A percentile compares a stretch with the other conserved stretches of the same genome.
Evolutionary conservation across 352 stramenopile species (phyloP).

Genomic region (Phytophthora tentaculata): DNA sequence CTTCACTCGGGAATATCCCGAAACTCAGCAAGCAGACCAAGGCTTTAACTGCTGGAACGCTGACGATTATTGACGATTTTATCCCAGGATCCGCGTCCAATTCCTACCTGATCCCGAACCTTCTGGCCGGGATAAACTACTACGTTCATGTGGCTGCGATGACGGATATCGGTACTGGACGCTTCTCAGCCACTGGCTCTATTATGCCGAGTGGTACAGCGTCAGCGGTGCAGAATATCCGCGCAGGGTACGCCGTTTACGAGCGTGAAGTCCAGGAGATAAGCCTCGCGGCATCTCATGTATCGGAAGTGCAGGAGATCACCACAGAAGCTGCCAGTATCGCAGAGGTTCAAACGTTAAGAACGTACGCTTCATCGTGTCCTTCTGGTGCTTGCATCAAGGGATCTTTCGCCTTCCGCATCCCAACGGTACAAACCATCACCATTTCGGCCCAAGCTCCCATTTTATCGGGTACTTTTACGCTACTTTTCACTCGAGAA

Average conservation of each 20-base stretch:
- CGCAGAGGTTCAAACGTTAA: slow-evolving; percentile 75
- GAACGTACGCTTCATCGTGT: slow-evolving; percentile 63
- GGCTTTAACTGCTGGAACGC: slow-evolving; percentile 20
- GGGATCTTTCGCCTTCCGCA: slow-evolving; percentile 68
- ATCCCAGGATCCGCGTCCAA: slow-evolving; percentile 53
- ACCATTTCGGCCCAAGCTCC: slow-evolving; percentile 52
- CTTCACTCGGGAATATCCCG: slow-evolving; percentile 69
- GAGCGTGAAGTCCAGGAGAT: slow-evolving; percentile 74
- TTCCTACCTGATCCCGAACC: slow-evolving; percentile 52
- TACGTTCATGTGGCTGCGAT: slow-evolving; percentile 65
- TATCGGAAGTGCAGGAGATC: slow-evolving; percentile 76
- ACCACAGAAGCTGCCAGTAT: slow-evolving; percentile 65
- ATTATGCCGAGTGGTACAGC: slow-evolving; percentile 60
- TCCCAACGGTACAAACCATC: slow-evolving; percentile 79
- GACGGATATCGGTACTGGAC: slow-evolving; percentile 61
- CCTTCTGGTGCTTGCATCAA: slow-evolving; percentile 52
- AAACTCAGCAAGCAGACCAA: slow-evolving; percentile 42
- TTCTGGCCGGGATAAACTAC: slow-evolving; percentile 74
- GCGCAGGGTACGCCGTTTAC: slow-evolving; percentile 62
- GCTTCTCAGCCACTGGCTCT: slow-evolving; percentile 43
- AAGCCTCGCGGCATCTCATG: slow-evolving; percentile 63
- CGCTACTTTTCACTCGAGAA: slow-evolving; percentile 51
- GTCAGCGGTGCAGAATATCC: slow-evolving; percentile 56
- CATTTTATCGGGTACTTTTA: slow-evolving; percentile 60
- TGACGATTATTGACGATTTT: slow-evolving; percentile 53